These are phyloP conservation scores for Quillaja saponaria DNA, from an alignment of 306 rosid species.

Conservation along the genomic window DNA sequence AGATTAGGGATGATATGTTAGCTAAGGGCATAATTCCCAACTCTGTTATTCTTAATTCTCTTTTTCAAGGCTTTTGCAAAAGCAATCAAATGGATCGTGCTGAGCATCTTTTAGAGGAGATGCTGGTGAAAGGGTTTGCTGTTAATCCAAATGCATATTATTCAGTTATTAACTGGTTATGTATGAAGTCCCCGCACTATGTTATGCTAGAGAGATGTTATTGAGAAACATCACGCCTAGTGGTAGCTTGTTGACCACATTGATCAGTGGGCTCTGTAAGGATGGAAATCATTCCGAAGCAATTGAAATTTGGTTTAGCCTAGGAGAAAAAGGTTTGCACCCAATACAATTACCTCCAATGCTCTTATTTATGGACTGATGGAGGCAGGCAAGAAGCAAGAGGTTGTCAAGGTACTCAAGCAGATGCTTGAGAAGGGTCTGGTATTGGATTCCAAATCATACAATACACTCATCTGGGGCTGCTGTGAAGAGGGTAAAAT, in stretches of 20 bases:
- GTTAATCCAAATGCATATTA: constrained; percentile 53
- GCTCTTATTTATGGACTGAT: constrained; percentile 72
- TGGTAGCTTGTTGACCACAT: constrained; percentile 58
- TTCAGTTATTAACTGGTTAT: constrained; percentile 49
- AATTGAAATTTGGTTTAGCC: constrained; percentile 62
- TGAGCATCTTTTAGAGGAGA: constrained; percentile 40
- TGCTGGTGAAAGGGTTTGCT: constrained; percentile 39
- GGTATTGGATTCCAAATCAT: constrained; percentile 56
- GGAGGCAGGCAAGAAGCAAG: constrained; percentile 48
- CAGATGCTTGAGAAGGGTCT: constrained; percentile 61
- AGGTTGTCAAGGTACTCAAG: constrained; percentile 36
- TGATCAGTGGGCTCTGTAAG: constrained; percentile 65
- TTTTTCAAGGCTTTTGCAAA: constrained; percentile 60
- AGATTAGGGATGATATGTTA: constrained; percentile 59
- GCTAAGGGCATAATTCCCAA: constrained; percentile 57
- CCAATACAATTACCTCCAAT: constrained; percentile 62
- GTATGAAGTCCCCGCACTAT: constrained; percentile 51
- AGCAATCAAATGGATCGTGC: constrained; percentile 52
- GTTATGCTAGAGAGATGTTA: constrained; percentile 43
- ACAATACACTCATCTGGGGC: constrained; percentile 67
- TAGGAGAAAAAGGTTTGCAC: constrained; percentile 49
- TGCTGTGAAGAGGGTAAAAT: constrained; percentile 55
- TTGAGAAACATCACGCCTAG: constrained; percentile 50
- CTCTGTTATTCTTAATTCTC: constrained; percentile 58
- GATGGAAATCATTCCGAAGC: constrained; percentile 57